Conservation (phyloP, 352 stramenopile species). For the Phytophthora colocasiae region DNA sequence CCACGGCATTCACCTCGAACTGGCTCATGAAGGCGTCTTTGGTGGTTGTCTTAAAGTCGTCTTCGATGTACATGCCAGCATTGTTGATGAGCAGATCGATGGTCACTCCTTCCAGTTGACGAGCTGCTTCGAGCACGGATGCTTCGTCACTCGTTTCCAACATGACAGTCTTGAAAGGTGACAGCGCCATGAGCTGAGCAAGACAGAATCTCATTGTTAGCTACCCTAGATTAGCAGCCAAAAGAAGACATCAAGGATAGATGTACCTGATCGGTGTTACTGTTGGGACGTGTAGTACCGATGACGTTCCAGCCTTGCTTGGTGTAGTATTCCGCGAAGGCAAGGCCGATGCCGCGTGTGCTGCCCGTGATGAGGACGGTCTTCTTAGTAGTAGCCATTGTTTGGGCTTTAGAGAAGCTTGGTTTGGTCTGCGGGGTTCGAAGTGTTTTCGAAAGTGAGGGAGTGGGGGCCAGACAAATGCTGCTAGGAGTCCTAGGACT, state of each 20-base stretch:
- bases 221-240: no score
- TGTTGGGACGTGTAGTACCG: slow-evolving; percentile 33
- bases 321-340: slow-evolving; percentile 50
- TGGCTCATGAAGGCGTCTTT: slow-evolving; percentile 53
- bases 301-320: slow-evolving; percentile 52
- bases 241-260: background rate
- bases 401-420: background rate
- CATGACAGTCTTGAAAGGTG: slow-evolving; percentile 45
- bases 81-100: slow-evolving; percentile 74
- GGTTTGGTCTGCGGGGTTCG: background rate
- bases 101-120: slow-evolving; percentile 42
- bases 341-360: slow-evolving; percentile 49
- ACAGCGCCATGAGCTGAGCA: slow-evolving; percentile 27
- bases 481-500: no score
- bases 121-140: slow-evolving; percentile 42
- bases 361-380: slow-evolving; percentile 56
- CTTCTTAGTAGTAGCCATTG: slow-evolving; percentile 30
- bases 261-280: slow-evolving; percentile 40
- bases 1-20: slow-evolving; percentile 65
- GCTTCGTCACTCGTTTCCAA: slow-evolving; percentile 53
- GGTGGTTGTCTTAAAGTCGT: slow-evolving; percentile 34
- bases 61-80: slow-evolving; percentile 41
- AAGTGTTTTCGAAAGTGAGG: slow-evolving; percentile 26
- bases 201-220: no score
- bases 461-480: background rate